These are phyloP conservation scores for Umbelopsis ramanniana DNA, from an alignment of 192 early-diverging fungal species.

Conservation along the genomic window DNA sequence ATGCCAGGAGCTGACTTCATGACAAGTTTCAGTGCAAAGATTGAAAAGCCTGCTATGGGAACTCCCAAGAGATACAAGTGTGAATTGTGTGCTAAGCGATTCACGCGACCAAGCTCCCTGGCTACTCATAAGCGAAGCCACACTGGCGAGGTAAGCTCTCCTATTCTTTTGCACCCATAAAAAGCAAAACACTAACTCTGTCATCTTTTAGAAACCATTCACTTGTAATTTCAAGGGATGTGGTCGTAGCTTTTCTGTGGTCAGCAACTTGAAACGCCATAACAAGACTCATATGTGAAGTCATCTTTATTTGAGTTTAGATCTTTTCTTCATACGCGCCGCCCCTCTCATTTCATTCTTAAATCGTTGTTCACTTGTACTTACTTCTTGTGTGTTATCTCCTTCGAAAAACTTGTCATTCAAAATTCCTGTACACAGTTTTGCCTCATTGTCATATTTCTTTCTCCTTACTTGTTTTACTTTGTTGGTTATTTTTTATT, in stretches of 20 bases:
- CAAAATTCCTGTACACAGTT: conserved; percentile 24
- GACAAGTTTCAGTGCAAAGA: conserved; percentile 17
- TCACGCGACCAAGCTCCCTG: conserved; percentile 37
- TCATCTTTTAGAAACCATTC: conserved; percentile 32
- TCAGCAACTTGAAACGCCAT: conserved; percentile 68
- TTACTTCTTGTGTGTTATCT: not conserved
- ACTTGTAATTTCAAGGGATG: conserved; percentile 61
- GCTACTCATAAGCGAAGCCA: conserved; percentile 39
- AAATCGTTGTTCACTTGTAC: conserved; percentile 7
- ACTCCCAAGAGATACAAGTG: conserved; percentile 39
- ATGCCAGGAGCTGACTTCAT: conserved; percentile 17
- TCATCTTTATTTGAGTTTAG: not conserved
- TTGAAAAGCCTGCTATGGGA: conserved; percentile 17
- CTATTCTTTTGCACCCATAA: not conserved
- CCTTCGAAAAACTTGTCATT: not conserved
- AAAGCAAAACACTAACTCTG: not conserved
- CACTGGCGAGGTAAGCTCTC: conserved; percentile 34
- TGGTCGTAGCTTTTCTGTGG: conserved; percentile 65
- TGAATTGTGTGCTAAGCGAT: conserved; percentile 30
- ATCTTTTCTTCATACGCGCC: not conserved
- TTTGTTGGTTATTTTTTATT: not conserved
- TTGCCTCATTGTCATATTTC: conserved; percentile 9
- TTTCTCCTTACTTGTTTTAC: not conserved
- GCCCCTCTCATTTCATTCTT: not conserved
- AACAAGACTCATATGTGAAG: conserved; percentile 49